These are phyloP conservation scores for Trichoderma sp. DNA, from an alignment of 2,329 filamentous ascomycete genomes.

Conservation along the genomic window DNA sequence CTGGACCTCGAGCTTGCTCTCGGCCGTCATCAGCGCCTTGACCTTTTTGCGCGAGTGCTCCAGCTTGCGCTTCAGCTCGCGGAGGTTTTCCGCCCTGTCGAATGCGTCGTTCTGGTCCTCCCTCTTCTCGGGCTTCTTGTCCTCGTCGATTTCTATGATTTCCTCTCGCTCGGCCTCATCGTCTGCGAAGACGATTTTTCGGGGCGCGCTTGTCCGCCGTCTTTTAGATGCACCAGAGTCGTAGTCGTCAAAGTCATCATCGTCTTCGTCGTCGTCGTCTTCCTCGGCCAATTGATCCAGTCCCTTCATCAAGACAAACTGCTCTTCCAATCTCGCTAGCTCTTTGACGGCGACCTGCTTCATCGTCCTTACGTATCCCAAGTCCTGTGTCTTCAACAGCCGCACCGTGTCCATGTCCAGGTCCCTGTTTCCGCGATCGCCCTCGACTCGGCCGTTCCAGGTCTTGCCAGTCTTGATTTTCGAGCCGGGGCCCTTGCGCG, in stretches of 20 bases:
- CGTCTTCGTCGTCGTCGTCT: slow-evolving; percentile 38
- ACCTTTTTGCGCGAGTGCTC: slow-evolving; percentile 56
- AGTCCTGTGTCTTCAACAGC: slow-evolving; percentile 68
- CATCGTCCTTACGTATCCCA: slow-evolving; percentile 65
- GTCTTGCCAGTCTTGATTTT: slow-evolving; percentile 51
- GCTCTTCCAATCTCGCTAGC: slow-evolving; percentile 56
- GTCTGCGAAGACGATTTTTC: slow-evolving; percentile 57
- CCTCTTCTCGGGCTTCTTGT: slow-evolving; percentile 27
- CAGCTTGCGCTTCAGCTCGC: slow-evolving; percentile 52
- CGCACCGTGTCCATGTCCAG: slow-evolving; percentile 60
- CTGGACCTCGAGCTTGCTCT: slow-evolving; percentile 59
- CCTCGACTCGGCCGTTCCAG: slow-evolving; percentile 58
- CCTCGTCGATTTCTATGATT: slow-evolving; percentile 34
- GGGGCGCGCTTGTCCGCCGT: slow-evolving; percentile 36
- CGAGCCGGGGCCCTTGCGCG: slow-evolving; percentile 57
- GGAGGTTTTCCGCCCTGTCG: slow-evolving; percentile 46
- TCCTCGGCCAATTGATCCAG: slow-evolving; percentile 42
- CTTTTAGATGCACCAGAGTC: slow-evolving; percentile 37
- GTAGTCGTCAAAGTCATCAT: slow-evolving; percentile 38
- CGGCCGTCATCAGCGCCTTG: slow-evolving; percentile 55
- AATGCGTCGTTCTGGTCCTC: slow-evolving; percentile 36
- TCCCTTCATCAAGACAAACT: slow-evolving; percentile 48
- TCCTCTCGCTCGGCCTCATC: slow-evolving; percentile 42
- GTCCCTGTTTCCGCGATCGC: slow-evolving; percentile 58
- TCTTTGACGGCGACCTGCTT: slow-evolving; percentile 62